phyloP scores from a whole-genome alignment of 2,329 filamentous ascomycete species.

The Pseudogymnoascus sp. region DNA sequence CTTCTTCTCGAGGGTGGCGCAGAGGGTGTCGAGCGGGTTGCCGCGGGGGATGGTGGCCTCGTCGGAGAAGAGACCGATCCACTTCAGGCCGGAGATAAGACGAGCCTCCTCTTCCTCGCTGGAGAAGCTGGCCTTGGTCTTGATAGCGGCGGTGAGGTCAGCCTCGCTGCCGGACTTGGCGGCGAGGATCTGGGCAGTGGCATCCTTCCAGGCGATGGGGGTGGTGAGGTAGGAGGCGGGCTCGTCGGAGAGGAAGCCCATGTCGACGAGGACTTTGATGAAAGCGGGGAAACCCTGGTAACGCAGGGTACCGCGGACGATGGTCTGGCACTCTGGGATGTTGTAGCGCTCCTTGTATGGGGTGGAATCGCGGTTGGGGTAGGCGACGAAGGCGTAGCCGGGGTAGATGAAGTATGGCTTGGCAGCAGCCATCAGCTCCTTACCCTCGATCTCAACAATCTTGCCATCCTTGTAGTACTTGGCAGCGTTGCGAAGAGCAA shows the following conservation, averaged over 20 bases:
- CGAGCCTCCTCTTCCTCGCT: constrained; percentile 59
- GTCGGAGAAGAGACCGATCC: constrained; percentile 61
- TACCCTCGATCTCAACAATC: constrained; percentile 54
- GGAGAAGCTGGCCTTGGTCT: constrained; percentile 66
- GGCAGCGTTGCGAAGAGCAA: constrained; percentile 80
- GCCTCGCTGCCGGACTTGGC: constrained; percentile 56
- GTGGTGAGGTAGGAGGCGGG: constrained; percentile 56
- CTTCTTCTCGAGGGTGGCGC: constrained; percentile 81
- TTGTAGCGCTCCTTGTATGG: constrained; percentile 78
- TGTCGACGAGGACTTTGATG: constrained; percentile 77
- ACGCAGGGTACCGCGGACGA: constrained; percentile 75
- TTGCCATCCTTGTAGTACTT: constrained; percentile 75
- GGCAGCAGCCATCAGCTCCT: constrained; percentile 74
- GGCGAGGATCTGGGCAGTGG: constrained; percentile 67
- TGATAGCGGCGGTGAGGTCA: constrained; percentile 66
- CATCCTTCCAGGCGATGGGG: constrained; percentile 73
- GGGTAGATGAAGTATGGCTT: constrained; percentile 90
- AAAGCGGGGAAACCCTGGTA: constrained; percentile 90
- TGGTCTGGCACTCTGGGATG: constrained; percentile 84
- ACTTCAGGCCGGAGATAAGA: constrained; percentile 63
- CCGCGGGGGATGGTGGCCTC: constrained; percentile 61
- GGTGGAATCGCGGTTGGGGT: constrained; percentile 87
- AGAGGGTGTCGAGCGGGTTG: constrained; percentile 85
- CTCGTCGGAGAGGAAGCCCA: constrained; percentile 76
- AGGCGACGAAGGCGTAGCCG: constrained; percentile 81